These are phyloP conservation scores for Globisporangium nunn DNA, from an alignment of 352 stramenopile genomes.

Conservation along the genomic window DNA sequence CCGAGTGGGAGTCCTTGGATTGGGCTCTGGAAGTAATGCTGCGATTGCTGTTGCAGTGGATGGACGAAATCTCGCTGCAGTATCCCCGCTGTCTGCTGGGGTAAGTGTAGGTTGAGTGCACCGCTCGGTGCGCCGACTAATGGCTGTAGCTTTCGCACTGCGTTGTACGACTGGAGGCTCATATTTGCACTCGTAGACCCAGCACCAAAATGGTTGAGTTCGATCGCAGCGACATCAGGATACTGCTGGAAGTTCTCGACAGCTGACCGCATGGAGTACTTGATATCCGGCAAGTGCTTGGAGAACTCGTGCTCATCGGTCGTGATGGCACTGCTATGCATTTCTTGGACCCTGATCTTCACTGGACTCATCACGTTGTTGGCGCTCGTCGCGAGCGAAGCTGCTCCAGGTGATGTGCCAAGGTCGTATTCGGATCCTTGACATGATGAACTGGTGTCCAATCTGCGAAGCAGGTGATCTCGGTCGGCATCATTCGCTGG, in stretches of 20 bases:
- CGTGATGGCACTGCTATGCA: conserved; percentile 6
- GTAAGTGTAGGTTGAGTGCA: neutral
- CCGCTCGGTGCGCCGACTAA: neutral
- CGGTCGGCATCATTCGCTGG: neutral
- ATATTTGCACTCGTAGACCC: neutral
- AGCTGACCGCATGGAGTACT: conserved; percentile 10
- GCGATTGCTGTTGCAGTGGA: neutral
- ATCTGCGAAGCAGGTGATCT: neutral
- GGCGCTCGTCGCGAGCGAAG: neutral
- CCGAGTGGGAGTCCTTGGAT: neutral
- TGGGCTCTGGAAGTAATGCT: neutral
- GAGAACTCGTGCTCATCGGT: conserved; percentile 10
- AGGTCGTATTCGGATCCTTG: neutral
- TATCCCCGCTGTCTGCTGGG: neutral
- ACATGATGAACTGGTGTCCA: neutral
- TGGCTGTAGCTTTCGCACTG: conserved; percentile 9
- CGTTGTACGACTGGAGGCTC: conserved; percentile 4
- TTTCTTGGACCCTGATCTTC: conserved; percentile 12
- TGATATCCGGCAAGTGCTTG: conserved; percentile 7
- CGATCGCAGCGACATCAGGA: neutral
- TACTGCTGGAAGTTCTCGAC: neutral
- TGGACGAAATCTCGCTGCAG: neutral
- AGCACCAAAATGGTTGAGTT: neutral
- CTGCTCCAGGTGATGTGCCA: neutral
- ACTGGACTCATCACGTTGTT: conserved; percentile 2